A percentile compares a stretch with the other conserved stretches of the same genome.
These are phyloP conservation scores for Trichoderma simmonsii DNA, from an alignment of 2,329 filamentous ascomycete genomes.

Conservation along the genomic window DNA sequence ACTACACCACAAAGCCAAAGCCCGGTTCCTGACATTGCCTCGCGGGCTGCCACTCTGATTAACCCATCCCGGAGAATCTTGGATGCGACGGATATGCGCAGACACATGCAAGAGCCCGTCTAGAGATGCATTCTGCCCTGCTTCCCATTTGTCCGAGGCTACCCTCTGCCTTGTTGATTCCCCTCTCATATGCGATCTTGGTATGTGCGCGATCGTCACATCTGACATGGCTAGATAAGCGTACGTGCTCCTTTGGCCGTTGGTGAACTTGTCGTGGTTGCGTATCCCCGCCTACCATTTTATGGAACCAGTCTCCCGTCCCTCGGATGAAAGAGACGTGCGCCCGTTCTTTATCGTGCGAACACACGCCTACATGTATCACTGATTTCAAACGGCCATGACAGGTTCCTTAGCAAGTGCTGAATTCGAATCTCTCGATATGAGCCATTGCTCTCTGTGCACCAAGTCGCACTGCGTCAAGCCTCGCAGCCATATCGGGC, in stretches of 20 bases:
- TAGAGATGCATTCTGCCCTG: background rate
- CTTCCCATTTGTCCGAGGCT: conserved; percentile 5
- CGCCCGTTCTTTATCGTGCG: background rate
- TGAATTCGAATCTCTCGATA: background rate
- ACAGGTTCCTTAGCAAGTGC: background rate
- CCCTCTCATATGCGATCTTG: background rate
- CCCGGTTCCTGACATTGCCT: background rate
- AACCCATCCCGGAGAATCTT: background rate
- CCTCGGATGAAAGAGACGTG: background rate
- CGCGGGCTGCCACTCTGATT: background rate
- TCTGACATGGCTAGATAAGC: background rate
- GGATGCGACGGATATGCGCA: background rate
- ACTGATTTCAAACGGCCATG: background rate
- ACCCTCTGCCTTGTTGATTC: background rate
- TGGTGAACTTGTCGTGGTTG: background rate
- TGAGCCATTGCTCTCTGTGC: background rate
- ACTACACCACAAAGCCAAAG: background rate
- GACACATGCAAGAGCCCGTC: conserved; percentile 6
- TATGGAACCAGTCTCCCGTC: background rate
- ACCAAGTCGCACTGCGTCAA: conserved; percentile 5
- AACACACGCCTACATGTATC: background rate
- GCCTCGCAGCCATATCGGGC: conserved; percentile 6
- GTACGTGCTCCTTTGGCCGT: background rate
- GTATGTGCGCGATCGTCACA: conserved; percentile 1
- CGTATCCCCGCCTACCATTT: background rate